Evolutionary conservation across 345 rosid genomes (phyloP), one percentile per base, ranked within the genome.

Genomic region (Ceriops zippeliana): DNA sequence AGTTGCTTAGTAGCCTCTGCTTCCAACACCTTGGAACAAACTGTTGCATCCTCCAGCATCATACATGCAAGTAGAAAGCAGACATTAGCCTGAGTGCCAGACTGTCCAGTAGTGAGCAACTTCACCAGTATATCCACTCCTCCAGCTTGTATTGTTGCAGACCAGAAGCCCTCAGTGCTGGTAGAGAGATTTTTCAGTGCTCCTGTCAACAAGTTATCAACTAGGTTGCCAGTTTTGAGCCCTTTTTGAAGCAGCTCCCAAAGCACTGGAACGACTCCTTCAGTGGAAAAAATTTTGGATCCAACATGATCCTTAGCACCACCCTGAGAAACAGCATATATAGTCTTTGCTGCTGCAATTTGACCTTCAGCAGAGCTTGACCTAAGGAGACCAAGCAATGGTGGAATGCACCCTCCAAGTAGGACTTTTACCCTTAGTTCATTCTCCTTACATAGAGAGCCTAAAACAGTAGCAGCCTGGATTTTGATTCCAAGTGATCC

Each of bases 351-450:
- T 31, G 99, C 89, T 34, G 99, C 92, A 72, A 93, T 87, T 82
- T 96, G 99, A 77, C 97, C 92, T 67, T 92, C 99, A 26, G 87
- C 86, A 49, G 99, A 96, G 83, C 86, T 92, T 67, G 97, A 92
- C 77, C 89, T 96, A 74, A 96, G 99, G 70, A 96, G 96, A 70
- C 97, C 97, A 74, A 96, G 97, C 91, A 96, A 80, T 16, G 98
- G 99, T 5, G 99, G 99, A 80, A 96, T 96, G 86, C 99, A 96
- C 66, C 99, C 99, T 54, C 99, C 99, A 76, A 92, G 97, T 70
- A 96, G 80, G 68, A 96, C 99, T 82, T 92, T 96, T 62, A 96
- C 97, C 66, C 99, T 84, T 35, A 92, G 87, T 76, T 96, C 99
- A 76, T 96, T 96, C 86, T 96, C 99, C 85, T 89, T 96, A 69